Conservation (phyloP, 768 basidiomycete genomes). For the Chalciporus sphaerocephalus region DNA sequence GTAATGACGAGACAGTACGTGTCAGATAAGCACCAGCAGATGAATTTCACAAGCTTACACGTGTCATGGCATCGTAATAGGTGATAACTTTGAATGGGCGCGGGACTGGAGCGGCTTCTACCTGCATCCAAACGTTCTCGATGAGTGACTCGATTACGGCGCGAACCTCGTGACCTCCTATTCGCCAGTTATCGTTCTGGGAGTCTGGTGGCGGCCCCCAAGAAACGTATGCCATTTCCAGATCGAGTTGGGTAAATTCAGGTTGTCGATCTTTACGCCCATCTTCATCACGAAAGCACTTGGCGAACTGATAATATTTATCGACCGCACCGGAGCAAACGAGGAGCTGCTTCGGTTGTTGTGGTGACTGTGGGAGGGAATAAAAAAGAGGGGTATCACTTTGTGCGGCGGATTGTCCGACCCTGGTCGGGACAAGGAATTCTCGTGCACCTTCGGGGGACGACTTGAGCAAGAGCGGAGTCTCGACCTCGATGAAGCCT, state of each 20-base stretch:
- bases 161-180: conserved; percentile 82
- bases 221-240: conserved; percentile 93
- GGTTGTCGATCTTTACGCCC: conserved; percentile 94
- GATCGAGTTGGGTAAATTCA: conserved; percentile 94
- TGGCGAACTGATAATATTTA: conserved; percentile 88
- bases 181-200: conserved; percentile 57
- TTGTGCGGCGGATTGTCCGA: conserved; percentile 31
- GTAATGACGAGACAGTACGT: conserved; percentile 49
- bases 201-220: conserved; percentile 48
- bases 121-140: conserved; percentile 67
- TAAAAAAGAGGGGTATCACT: conserved; percentile 55
- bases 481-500: conserved; percentile 94
- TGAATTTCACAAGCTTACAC: conserved; percentile 44
- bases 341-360: conserved; percentile 92
- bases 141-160: conserved; percentile 73
- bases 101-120: conserved; percentile 60
- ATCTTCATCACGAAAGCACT: conserved; percentile 94
- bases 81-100: conserved; percentile 75
- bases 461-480: conserved; percentile 84
- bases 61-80: conserved; percentile 86
- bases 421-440: conserved; percentile 82
- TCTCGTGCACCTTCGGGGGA: conserved; percentile 94
- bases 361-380: conserved; percentile 90
- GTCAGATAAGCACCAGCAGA: conserved; percentile 8
- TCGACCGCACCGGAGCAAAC: conserved; percentile 88